These are phyloP conservation scores for Aphanocladium album DNA, from an alignment of 2,329 filamentous ascomycete genomes.

Conservation along the genomic window DNA sequence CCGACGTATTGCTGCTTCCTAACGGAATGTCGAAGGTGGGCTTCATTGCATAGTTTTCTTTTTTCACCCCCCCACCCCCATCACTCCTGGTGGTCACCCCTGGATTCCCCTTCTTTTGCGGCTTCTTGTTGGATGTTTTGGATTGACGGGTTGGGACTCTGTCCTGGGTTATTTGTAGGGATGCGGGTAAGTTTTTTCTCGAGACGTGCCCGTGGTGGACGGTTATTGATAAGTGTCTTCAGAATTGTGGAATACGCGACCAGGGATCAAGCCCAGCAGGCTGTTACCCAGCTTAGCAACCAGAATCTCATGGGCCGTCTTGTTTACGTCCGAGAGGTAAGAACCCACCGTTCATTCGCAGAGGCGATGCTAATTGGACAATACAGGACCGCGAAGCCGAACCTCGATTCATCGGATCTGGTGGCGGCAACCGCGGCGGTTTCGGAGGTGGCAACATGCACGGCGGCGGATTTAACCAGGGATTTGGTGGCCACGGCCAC, in stretches of 20 bases:
- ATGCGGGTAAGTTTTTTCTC: conserved; percentile 78
- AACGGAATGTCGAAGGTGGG: conserved; percentile 99
- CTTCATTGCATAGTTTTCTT: conserved; percentile 76
- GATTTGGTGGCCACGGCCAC: conserved; percentile 42
- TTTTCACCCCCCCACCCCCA: conserved; percentile 23
- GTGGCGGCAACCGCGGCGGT: conserved; percentile 54
- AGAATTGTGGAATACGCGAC: conserved; percentile 99
- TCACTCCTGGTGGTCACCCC: neutral
- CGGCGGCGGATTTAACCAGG: conserved; percentile 53
- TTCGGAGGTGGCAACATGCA: conserved; percentile 38
- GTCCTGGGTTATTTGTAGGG: conserved; percentile 91
- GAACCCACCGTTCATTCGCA: neutral
- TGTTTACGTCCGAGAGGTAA: conserved; percentile 95
- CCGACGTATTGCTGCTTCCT: conserved; percentile 97
- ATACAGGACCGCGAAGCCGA: conserved; percentile 91
- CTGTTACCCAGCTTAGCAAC: conserved; percentile 96
- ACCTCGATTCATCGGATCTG: conserved; percentile 84
- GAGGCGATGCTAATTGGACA: conserved; percentile 13
- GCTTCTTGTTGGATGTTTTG: conserved; percentile 72
- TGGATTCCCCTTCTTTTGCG: conserved; percentile 57
- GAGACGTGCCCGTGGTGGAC: neutral
- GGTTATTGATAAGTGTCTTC: conserved; percentile 26
- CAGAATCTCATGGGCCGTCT: conserved; percentile 98
- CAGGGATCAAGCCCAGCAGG: conserved; percentile 96
- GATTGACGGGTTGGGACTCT: conserved; percentile 97